Evolutionary conservation across 1,139 yeast genomes (phyloP), one percentile per base, ranked within the genome.

Genomic region (Pichia norvegensis): DNA sequence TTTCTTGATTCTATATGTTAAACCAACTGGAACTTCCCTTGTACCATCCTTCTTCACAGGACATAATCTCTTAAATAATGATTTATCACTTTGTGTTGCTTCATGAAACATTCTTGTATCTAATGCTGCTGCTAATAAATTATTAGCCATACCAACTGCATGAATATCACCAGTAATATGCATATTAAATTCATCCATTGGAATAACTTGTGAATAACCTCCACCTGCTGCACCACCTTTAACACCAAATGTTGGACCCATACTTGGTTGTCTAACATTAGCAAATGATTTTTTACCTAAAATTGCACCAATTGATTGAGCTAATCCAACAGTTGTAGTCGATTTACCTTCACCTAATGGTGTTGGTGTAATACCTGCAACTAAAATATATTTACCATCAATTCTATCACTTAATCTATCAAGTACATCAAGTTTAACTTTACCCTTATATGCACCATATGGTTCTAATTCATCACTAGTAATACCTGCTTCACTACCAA

Each of bases 221-320:
- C 98, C 98, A 64, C 98, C 98, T 19, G 98, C 97, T 53, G 98
- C 98, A 68, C 98, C 98, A 65, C 97, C 97, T 70, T 90, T 92
- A 63, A 92, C 88, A 68, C 98, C 98, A 61, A 92, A 92, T 20
- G 98, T 92, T 50, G 98, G 98, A 45, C 98, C 98, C 97, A 92
- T 90, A 17, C 95, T 85, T 38, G 98, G 98, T 67, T 92, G 98
- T 69, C 98, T 84, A 49, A 92, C 96, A 63, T 87, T 90, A 52
- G 98, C 98, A 63, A 92, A 83, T 20, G 90, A 90, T 50, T 83
- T 79, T 67, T 85, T 84, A 53, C 84, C 78, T 60, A 90, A 73
- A 60, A 87, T 95, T 39, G 97, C 97, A 55, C 96, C 95, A 52
- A 92, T 73, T 19, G 97, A 96, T 69, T 92, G 97, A 16, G 95